Evolutionary conservation across 257 asterid genomes (phyloP).

Genomic region (Ilex aquifolium): DNA sequence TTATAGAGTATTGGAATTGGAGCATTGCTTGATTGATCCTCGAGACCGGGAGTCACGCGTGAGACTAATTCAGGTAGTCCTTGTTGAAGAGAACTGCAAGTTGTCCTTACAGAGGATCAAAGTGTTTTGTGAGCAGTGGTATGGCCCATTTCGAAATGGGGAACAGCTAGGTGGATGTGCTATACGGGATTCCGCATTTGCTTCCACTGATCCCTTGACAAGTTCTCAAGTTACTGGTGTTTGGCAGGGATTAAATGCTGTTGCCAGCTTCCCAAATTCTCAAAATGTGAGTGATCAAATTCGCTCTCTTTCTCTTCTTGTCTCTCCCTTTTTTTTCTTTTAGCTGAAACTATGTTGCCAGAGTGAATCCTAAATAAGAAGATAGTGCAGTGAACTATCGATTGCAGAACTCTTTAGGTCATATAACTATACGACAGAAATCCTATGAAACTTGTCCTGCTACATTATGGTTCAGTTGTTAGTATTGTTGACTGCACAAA

Average conservation of each 20-base stretch:
- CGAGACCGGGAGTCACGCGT: constrained; percentile 49
- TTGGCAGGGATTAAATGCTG: constrained; percentile 50
- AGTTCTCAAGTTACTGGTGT: constrained; percentile 40
- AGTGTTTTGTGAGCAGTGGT: constrained; percentile 87
- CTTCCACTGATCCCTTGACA: constrained; percentile 54
- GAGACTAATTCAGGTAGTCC: constrained; percentile 50
- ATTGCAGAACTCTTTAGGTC: not conserved
- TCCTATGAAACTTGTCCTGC: too few relatives aligned
- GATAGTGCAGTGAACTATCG: not conserved
- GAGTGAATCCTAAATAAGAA: not conserved
- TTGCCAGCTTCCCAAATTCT: constrained; percentile 30
- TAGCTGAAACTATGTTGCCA: not conserved
- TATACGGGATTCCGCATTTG: constrained; percentile 85
- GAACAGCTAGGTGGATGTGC: constrained; percentile 96
- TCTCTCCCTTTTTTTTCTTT: too few relatives aligned
- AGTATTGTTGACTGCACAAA: too few relatives aligned
- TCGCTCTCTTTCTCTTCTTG: not conserved
- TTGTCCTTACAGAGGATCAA: constrained; percentile 33
- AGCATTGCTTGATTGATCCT: constrained; percentile 79
- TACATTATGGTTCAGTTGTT: too few relatives aligned
- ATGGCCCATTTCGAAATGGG: constrained; percentile 91
- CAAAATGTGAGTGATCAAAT: constrained; percentile 20
- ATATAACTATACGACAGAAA: too few relatives aligned
- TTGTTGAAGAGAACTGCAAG: constrained; percentile 10
- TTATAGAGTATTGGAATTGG: constrained; percentile 38